These are phyloP conservation scores for Plasmodium gallinaceum DNA, from an alignment of 169 alveolate genomes.

Conservation along the genomic window DNA sequence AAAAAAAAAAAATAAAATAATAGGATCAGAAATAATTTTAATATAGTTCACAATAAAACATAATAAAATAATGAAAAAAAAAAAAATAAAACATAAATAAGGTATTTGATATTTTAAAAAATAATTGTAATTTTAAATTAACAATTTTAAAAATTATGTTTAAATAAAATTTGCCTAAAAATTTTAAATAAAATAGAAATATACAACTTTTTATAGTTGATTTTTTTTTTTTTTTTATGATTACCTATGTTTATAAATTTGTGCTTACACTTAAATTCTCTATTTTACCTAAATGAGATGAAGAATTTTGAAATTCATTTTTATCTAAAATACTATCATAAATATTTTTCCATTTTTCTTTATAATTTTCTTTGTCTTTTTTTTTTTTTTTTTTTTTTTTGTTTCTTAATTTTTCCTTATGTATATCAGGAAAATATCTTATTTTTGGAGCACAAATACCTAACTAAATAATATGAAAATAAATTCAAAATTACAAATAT, in stretches of 20 bases:
- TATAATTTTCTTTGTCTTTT: conserved; percentile 37
- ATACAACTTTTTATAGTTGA: neutral
- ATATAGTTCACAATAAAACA: no score
- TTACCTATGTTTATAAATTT: conserved; percentile 6
- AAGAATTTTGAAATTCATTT: conserved; percentile 33
- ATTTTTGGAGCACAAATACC: conserved; percentile 71
- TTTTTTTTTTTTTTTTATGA: neutral
- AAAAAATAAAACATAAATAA: neutral
- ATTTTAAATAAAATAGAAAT: neutral
- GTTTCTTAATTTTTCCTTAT: conserved; percentile 57
- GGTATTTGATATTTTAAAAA: neutral
- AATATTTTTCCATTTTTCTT: conserved; percentile 69
- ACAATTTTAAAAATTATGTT: neutral
- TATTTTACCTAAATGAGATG: conserved; percentile 21
- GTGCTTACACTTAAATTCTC: conserved; percentile 63
- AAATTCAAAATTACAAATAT: neutral
- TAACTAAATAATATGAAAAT: conserved; percentile 16
- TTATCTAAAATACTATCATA: conserved; percentile 52
- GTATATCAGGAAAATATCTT: conserved; percentile 39
- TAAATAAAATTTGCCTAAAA: neutral
- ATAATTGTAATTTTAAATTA: neutral
- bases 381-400: conserved; percentile 42
- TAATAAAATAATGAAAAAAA: no score
- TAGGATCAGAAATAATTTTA: neutral
- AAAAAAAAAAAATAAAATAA: neutral